Conservation (phyloP, 1,284 basidiomycete genomes). For the Violaceomyces palustris region DNA sequence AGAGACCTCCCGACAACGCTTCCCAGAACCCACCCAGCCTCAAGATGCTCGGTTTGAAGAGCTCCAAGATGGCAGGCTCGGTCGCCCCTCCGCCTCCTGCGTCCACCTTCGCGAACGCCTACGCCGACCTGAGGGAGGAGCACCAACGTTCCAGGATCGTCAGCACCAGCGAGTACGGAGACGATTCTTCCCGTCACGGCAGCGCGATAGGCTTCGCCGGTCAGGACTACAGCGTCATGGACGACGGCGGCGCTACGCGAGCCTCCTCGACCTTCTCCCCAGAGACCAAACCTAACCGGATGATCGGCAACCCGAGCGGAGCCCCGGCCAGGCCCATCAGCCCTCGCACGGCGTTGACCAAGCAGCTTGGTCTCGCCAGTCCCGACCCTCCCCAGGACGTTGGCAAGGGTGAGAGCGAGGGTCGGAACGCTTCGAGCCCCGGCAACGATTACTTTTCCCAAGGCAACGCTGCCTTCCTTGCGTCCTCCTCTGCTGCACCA, state of each 20-base stretch:
- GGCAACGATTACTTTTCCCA: too few relatives aligned
- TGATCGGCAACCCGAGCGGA: background rate
- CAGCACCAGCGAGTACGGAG: conserved; percentile 19
- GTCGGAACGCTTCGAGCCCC: too few relatives aligned
- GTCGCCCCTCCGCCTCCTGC: background rate
- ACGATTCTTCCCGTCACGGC: conserved; percentile 28
- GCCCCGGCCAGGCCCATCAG: conserved; percentile 9
- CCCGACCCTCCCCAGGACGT: conserved; percentile 10
- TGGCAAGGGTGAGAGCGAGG: too few relatives aligned
- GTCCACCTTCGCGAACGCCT: background rate
- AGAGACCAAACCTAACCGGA: background rate
- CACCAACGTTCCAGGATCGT: conserved; percentile 13
- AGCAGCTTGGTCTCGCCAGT: conserved; percentile 29
- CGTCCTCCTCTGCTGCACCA: too few relatives aligned
- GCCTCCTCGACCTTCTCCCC: too few relatives aligned
- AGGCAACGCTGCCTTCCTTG: too few relatives aligned
- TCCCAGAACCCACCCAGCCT: conserved; percentile 46
- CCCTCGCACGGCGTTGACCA: conserved; percentile 28
- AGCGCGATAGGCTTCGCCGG: conserved; percentile 32
- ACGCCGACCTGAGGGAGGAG: conserved; percentile 13
- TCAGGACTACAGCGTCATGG: too few relatives aligned
- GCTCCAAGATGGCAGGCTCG: conserved; percentile 13
- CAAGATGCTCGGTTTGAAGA: conserved; percentile 44
- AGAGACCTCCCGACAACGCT: conserved; percentile 39
- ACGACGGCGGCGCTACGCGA: too few relatives aligned